phyloP scores from a whole-genome alignment of 1,284 basidiomycete genomes.

The Meira nashicola region DNA sequence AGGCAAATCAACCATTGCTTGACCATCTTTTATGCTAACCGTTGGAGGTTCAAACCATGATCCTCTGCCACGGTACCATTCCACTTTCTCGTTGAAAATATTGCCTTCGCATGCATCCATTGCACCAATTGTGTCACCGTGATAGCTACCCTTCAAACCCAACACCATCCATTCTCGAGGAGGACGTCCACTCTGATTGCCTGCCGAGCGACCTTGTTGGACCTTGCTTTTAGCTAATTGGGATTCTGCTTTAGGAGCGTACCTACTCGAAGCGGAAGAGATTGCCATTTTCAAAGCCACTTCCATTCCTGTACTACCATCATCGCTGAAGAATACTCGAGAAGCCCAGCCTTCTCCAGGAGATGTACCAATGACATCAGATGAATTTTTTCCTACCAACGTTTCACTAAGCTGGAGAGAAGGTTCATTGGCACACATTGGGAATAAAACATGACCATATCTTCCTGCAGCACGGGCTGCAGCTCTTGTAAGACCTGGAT shows the following conservation, averaged over 20 bases:
- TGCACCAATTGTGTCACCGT: constrained; percentile 93
- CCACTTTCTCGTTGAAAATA: constrained; percentile 75
- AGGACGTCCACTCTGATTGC: constrained; percentile 25
- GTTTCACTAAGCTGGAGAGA: constrained; percentile 73
- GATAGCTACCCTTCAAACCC: constrained; percentile 88
- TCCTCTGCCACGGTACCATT: constrained; percentile 91
- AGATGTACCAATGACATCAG: constrained; percentile 41
- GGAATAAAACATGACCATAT: constrained; percentile 96
- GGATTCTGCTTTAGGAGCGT: constrained; percentile 14
- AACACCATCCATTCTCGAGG: constrained; percentile 66
- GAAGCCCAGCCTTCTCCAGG: constrained; percentile 84
- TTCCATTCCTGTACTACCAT: constrained; percentile 93
- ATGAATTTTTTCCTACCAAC: constrained; percentile 58
- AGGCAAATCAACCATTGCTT: constrained; percentile 63
- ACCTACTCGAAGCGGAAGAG: constrained; percentile 33
- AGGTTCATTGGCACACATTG: constrained; percentile 77
- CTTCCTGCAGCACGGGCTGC: constrained; percentile 84
- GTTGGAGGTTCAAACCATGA: constrained; percentile 88
- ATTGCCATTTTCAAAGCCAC: constrained; percentile 87
- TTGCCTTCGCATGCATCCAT: constrained; percentile 90
- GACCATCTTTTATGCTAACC: constrained; percentile 64
- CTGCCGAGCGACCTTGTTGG: constrained; percentile 14
- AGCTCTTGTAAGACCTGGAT: constrained; percentile 72
- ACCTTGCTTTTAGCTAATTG: constrained; percentile 35
- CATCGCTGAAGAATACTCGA: constrained; percentile 86